Conservation (phyloP, 2,329 filamentous ascomycete species). For the Podosphaera aphanis region DNA sequence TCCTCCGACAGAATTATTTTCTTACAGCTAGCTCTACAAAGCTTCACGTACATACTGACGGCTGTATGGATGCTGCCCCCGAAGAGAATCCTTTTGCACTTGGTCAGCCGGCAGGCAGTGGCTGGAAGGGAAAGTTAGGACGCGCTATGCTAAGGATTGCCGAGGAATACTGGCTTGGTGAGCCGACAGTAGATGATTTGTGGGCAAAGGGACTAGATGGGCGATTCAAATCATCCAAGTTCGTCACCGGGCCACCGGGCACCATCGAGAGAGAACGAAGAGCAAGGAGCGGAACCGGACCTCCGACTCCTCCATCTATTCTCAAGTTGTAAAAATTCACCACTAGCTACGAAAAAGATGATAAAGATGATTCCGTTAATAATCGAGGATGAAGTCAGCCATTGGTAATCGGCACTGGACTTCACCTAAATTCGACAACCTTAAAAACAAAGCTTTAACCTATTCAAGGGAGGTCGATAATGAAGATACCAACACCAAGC, state of each 20-base stretch:
- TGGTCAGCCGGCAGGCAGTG: slow-evolving; percentile 49
- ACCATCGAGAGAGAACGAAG: slow-evolving; percentile 21
- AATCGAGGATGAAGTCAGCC: too few species aligned
- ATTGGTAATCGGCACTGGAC: too few species aligned
- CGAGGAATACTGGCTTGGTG: slow-evolving; percentile 60
- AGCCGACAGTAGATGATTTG: slow-evolving; percentile 31
- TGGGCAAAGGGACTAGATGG: slow-evolving; percentile 43
- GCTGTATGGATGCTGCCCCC: slow-evolving; percentile 21
- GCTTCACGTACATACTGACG: slow-evolving; percentile 15
- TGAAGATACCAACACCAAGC: too few species aligned
- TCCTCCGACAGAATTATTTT: slow-evolving; percentile 46
- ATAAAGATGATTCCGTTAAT: too few species aligned
- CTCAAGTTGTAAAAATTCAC: slow-evolving; percentile 7
- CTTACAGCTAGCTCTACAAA: slow-evolving; percentile 18
- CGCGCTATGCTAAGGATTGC: slow-evolving; percentile 53
- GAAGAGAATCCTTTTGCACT: slow-evolving; percentile 46
- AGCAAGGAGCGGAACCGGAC: slow-evolving; percentile 20
- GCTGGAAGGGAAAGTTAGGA: slow-evolving; percentile 60
- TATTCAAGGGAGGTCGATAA: too few species aligned
- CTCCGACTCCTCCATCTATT: slow-evolving; percentile 11
- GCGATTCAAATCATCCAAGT: slow-evolving; percentile 28
- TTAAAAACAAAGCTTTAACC: too few species aligned
- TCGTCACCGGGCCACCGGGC: slow-evolving; percentile 19
- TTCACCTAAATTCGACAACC: too few species aligned
- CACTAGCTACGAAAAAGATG: too few species aligned